phyloP scores from a whole-genome alignment of 768 basidiomycete species.

The Crepidotus variabilis region DNA sequence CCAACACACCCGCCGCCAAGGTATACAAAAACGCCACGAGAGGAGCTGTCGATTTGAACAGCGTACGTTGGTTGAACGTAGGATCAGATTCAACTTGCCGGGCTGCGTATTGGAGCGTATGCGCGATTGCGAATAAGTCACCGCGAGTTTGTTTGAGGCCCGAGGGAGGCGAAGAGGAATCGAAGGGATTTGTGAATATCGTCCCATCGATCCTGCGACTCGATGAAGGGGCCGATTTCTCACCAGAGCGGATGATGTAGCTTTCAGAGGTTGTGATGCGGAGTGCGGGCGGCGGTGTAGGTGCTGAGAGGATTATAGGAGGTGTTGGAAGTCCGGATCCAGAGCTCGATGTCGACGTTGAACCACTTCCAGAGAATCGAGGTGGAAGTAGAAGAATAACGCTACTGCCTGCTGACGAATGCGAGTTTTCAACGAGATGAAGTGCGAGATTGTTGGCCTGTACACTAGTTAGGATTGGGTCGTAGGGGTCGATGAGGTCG shows the following conservation, averaged over 20 bases:
- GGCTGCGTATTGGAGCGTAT: constrained; percentile 2
- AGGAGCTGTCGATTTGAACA: neutral
- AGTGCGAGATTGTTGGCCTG: too few relatives aligned
- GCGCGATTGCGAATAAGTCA: neutral
- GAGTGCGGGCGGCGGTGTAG: constrained; percentile 1
- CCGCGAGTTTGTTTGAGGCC: neutral
- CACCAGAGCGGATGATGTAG: neutral
- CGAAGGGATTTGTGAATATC: neutral
- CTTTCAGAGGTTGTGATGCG: neutral
- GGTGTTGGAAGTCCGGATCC: neutral
- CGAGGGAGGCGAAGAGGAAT: neutral
- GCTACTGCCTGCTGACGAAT: too few relatives aligned
- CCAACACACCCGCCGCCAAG: neutral
- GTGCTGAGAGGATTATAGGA: constrained; percentile 5
- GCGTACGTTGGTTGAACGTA: neutral
- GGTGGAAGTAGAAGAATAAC: too few relatives aligned
- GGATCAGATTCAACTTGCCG: constrained; percentile 3
- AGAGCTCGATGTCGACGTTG: too few relatives aligned
- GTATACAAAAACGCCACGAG: neutral
- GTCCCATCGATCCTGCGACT: neutral
- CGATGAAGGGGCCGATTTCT: too few relatives aligned
- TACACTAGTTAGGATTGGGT: too few relatives aligned
- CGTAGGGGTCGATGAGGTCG: too few relatives aligned
- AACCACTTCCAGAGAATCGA: too few relatives aligned
- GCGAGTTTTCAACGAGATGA: too few relatives aligned